phyloP scores from a whole-genome alignment of 805 yeast species.

The Myxozyma melibiosi region DNA sequence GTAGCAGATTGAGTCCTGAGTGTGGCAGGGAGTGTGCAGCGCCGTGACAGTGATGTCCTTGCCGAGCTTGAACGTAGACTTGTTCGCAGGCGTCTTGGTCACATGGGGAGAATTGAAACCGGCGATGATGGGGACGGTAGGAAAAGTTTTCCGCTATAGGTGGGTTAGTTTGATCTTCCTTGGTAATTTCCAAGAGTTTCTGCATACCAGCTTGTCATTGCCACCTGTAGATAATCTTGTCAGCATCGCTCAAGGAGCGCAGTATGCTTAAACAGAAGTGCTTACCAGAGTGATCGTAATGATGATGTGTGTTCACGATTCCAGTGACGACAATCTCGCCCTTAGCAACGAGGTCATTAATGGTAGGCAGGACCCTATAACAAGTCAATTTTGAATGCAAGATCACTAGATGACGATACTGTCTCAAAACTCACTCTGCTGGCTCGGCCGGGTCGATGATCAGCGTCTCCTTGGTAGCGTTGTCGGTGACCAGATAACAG shows the following conservation, averaged over 20 bases:
- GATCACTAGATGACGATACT: neutral
- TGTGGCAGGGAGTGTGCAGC: slow-evolving; percentile 95
- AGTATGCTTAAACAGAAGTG: slow-evolving; percentile 48
- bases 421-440: slow-evolving; percentile 48
- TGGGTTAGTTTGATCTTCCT: neutral
- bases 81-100: slow-evolving; percentile 66
- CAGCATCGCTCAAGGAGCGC: slow-evolving; percentile 24
- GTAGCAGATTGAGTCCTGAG: slow-evolving; percentile 94
- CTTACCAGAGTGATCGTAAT: slow-evolving; percentile 92
- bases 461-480: slow-evolving; percentile 67
- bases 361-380: slow-evolving; percentile 48
- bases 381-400: neutral
- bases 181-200: neutral
- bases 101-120: slow-evolving; percentile 82
- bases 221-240: slow-evolving; percentile 18
- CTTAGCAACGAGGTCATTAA: slow-evolving; percentile 43
- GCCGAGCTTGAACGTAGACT: slow-evolving; percentile 66
- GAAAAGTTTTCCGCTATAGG: slow-evolving; percentile 39
- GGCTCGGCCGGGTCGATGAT: slow-evolving; percentile 93
- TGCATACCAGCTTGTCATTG: slow-evolving; percentile 26
- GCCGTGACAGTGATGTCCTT: slow-evolving; percentile 67
- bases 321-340: slow-evolving; percentile 59
- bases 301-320: slow-evolving; percentile 95
- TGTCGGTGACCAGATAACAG: slow-evolving; percentile 76
- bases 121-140: slow-evolving; percentile 68